phyloP scores from a whole-genome alignment of 305 asterid species.

The Fraxinus albicans region DNA sequence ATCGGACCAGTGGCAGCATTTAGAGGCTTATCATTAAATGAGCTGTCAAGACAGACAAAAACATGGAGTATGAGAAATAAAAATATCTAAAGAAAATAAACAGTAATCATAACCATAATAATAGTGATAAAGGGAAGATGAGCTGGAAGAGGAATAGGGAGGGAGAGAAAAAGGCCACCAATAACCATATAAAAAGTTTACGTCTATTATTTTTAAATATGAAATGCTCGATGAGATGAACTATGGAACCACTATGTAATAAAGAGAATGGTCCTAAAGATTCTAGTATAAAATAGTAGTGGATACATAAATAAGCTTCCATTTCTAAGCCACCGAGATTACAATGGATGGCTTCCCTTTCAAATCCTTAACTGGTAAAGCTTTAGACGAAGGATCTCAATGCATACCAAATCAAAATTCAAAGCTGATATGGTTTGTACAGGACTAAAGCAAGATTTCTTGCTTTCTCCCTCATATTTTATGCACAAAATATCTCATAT shows the following conservation, averaged over 20 bases:
- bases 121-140: neutral
- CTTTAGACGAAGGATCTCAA: neutral
- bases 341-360: neutral
- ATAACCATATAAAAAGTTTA: neutral
- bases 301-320: neutral
- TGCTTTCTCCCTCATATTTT: neutral
- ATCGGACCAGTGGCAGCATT: conserved; percentile 72
- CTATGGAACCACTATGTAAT: neutral
- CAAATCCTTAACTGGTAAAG: neutral
- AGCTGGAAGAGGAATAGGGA: neutral
- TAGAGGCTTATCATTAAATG: conserved; percentile 87
- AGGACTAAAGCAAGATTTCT: neutral
- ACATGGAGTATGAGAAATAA: neutral
- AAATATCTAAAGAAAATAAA: neutral
- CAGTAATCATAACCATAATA: neutral
- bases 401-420: neutral
- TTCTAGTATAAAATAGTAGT: neutral
- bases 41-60: conserved; percentile 39
- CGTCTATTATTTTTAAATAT: neutral
- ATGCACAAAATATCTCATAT: neutral
- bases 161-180: neutral
- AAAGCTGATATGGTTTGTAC: neutral
- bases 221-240: neutral
- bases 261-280: neutral
- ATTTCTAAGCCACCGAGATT: neutral